phyloP scores from a whole-genome alignment of 2,329 filamentous ascomycete genomes.

The Shiraia sp. region DNA sequence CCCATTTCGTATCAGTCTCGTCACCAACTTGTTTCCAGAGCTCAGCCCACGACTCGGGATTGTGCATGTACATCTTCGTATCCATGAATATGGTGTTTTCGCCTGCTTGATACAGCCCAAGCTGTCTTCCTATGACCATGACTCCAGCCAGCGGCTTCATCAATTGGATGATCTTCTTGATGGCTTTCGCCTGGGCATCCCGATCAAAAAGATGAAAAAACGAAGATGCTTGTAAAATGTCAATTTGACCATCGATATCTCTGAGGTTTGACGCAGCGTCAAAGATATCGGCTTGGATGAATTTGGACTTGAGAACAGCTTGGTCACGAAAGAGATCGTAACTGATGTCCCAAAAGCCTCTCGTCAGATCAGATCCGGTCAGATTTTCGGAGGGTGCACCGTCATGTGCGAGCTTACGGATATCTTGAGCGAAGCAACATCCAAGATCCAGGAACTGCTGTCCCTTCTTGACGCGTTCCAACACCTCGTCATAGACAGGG shows the following conservation, averaged over 20 bases:
- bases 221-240: conserved; percentile 48
- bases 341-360: conserved; percentile 58
- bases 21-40: conserved; percentile 47
- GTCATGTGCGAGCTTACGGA: conserved; percentile 50
- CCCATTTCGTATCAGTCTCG: conserved; percentile 43
- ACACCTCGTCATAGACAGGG: conserved; percentile 35
- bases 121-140: conserved; percentile 47
- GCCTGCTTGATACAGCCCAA: conserved; percentile 37
- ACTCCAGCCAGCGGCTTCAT: conserved; percentile 39
- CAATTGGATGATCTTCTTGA: conserved; percentile 36
- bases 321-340: conserved; percentile 47
- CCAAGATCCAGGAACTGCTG: conserved; percentile 48
- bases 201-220: conserved; percentile 52
- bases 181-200: conserved; percentile 45
- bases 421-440: conserved; percentile 51
- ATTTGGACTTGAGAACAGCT: conserved; percentile 51
- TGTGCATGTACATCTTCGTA: conserved; percentile 41
- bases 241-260: conserved; percentile 44
- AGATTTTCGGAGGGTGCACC: conserved; percentile 48
- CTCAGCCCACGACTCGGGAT: conserved; percentile 39
- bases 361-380: conserved; percentile 47
- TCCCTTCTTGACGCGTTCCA: conserved; percentile 40
- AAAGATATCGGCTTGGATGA: conserved; percentile 57
- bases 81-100: conserved; percentile 21
- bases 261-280: conserved; percentile 34